Conservation (phyloP, 352 stramenopile genomes). For the Globisporangium emineosum region DNA sequence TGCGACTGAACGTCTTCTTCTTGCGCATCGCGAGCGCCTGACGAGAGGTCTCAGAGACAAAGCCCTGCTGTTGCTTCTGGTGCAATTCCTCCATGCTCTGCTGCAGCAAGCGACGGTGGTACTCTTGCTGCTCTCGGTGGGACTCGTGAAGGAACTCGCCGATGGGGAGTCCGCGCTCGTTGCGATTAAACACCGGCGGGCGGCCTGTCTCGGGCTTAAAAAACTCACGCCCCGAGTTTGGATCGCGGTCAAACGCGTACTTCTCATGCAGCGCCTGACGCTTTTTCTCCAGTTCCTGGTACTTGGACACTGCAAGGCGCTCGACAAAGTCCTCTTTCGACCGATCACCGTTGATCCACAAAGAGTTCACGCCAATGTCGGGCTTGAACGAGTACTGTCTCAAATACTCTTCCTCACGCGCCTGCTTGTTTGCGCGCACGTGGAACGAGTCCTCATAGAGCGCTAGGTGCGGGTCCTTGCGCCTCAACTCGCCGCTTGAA, state of each 20-base stretch:
- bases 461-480: slow-evolving; percentile 52
- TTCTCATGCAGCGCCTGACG: slow-evolving; percentile 55
- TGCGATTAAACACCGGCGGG: slow-evolving; percentile 61
- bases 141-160: slow-evolving; percentile 72
- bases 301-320: slow-evolving; percentile 65
- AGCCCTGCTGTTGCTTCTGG: slow-evolving; percentile 43
- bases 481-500: slow-evolving; percentile 22
- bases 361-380: slow-evolving; percentile 70
- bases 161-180: slow-evolving; percentile 67
- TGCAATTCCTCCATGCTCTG: slow-evolving; percentile 42
- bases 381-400: slow-evolving; percentile 76
- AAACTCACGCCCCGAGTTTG: slow-evolving; percentile 50
- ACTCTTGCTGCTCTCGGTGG: slow-evolving; percentile 60
- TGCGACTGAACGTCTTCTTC: slow-evolving; percentile 48
- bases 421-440: slow-evolving; percentile 33
- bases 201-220: slow-evolving; percentile 72
- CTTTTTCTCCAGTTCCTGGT: slow-evolving; percentile 59
- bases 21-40: slow-evolving; percentile 56
- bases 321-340: slow-evolving; percentile 58
- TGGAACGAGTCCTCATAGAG: slow-evolving; percentile 76
- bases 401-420: slow-evolving; percentile 50
- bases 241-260: slow-evolving; percentile 60
- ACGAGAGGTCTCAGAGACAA: slow-evolving; percentile 55
- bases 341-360: slow-evolving; percentile 42
- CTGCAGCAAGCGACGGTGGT: slow-evolving; percentile 44